These are phyloP conservation scores for Apophysomyces trapeziformis DNA, from an alignment of 371 early-diverging fungal genomes.

Conservation along the genomic window DNA sequence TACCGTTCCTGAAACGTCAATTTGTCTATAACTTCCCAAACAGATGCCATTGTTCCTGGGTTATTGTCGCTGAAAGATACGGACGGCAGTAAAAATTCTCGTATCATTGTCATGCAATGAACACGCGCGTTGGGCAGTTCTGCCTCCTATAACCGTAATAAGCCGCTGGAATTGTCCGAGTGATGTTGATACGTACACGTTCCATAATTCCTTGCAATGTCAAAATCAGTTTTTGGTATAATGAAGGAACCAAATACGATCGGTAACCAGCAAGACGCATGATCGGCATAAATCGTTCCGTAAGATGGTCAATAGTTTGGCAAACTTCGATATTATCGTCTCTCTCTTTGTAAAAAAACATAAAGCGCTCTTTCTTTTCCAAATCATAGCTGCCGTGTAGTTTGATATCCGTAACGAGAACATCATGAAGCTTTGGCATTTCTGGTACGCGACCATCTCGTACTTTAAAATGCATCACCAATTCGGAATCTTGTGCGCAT, in stretches of 20 bases:
- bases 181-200: slow-evolving; percentile 19
- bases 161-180: not conserved
- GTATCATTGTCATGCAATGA: slow-evolving; percentile 66
- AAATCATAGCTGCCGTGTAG: slow-evolving; percentile 31
- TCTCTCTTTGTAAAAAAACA: slow-evolving; percentile 61
- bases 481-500: slow-evolving; percentile 34
- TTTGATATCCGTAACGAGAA: slow-evolving; percentile 32
- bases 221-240: slow-evolving; percentile 45
- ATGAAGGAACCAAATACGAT: slow-evolving; percentile 50
- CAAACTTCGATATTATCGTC: slow-evolving; percentile 14
- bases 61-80: slow-evolving; percentile 71
- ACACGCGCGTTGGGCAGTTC: slow-evolving; percentile 28
- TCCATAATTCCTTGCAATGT: slow-evolving; percentile 46
- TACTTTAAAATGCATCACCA: slow-evolving; percentile 22
- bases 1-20: slow-evolving; percentile 71
- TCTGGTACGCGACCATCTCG: slow-evolving; percentile 27
- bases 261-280: slow-evolving; percentile 56
- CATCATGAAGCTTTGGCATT: slow-evolving; percentile 28
- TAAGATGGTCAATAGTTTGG: slow-evolving; percentile 40
- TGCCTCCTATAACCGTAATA: slow-evolving; percentile 8
- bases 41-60: slow-evolving; percentile 70
- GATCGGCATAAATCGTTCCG: slow-evolving; percentile 49
- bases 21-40: slow-evolving; percentile 76
- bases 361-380: slow-evolving; percentile 36
- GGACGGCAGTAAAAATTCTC: slow-evolving; percentile 76